A percentile compares a stretch with the other conserved stretches of the same genome.
Conservation (phyloP, 2,329 filamentous ascomycete genomes). For the Aquanectria penicillioides region DNA sequence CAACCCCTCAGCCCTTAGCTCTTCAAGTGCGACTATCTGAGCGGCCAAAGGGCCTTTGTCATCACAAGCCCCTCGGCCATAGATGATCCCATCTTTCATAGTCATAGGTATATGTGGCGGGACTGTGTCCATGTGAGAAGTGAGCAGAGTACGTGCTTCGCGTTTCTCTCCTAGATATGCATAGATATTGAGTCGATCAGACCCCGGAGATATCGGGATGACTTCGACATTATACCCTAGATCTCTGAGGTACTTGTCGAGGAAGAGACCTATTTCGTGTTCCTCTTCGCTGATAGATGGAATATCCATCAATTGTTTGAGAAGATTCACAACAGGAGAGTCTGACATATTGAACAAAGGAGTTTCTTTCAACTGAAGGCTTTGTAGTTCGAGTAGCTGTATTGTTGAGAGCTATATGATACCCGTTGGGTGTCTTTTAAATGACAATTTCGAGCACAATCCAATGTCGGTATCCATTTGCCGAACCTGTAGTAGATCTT, state of each 20-base stretch:
- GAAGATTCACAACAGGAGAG: conserved; percentile 26
- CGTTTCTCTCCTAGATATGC: conserved; percentile 65
- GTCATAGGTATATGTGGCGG: conserved; percentile 75
- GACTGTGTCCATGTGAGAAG: conserved; percentile 80
- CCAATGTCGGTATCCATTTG: too few relatives aligned
- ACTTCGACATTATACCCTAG: conserved; percentile 50
- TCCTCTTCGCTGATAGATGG: conserved; percentile 54
- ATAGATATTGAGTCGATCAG: conserved; percentile 71
- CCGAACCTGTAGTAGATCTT: too few relatives aligned
- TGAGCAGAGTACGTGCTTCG: conserved; percentile 67
- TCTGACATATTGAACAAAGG: too few relatives aligned
- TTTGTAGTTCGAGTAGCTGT: too few relatives aligned
- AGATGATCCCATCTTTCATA: conserved; percentile 55
- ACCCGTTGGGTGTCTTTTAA: too few relatives aligned
- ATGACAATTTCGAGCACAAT: too few relatives aligned
- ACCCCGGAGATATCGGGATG: conserved; percentile 32
- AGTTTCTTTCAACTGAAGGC: too few relatives aligned
- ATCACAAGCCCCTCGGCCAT: conserved; percentile 75
- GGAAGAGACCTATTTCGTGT: conserved; percentile 69
- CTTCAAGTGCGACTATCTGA: conserved; percentile 70
- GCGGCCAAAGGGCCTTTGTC: conserved; percentile 73
- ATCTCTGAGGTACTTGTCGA: conserved; percentile 68
- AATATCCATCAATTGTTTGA: conserved; percentile 29
- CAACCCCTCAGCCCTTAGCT: conserved; percentile 17
- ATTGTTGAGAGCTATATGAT: too few relatives aligned